phyloP scores from a whole-genome alignment of 2,329 filamentous ascomycete species.

The Mariannaea sp. region DNA sequence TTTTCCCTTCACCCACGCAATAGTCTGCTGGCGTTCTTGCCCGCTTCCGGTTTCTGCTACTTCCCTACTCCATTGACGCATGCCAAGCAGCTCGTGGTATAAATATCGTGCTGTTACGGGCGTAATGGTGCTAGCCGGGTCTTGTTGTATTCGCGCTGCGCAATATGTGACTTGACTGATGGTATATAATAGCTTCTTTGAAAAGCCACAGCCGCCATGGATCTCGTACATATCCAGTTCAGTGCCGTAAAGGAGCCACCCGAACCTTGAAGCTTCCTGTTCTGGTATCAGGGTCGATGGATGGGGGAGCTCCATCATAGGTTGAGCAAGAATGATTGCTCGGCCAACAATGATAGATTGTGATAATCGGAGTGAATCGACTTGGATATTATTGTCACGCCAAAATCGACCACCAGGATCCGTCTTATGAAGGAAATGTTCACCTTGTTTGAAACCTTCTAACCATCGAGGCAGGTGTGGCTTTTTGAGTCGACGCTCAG shows the following conservation, averaged over 20 bases:
- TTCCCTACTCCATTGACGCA: conserved; percentile 46
- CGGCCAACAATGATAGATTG: conserved; percentile 48
- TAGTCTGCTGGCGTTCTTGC: conserved; percentile 24
- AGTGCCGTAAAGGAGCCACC: conserved; percentile 47
- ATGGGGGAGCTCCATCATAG: conserved; percentile 43
- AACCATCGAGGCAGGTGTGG: conserved; percentile 45
- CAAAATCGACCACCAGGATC: conserved; percentile 46
- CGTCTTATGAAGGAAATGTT: conserved; percentile 42
- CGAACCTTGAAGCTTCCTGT: conserved; percentile 41
- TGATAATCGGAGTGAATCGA: conserved; percentile 42
- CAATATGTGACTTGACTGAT: conserved; percentile 47
- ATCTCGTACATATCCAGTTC: conserved; percentile 44
- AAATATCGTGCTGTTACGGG: conserved; percentile 40
- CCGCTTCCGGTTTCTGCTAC: conserved; percentile 30
- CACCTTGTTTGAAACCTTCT: conserved; percentile 43
- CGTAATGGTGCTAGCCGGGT: conserved; percentile 39
- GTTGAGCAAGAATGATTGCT: conserved; percentile 47
- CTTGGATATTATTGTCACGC: conserved; percentile 41
- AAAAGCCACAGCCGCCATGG: conserved; percentile 50
- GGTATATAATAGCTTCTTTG: conserved; percentile 45
- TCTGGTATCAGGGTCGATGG: conserved; percentile 37
- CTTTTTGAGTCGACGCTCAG: conserved; percentile 43
- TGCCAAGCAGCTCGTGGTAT: conserved; percentile 35
- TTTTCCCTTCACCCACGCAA: conserved; percentile 40
- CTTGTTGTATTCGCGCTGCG: conserved; percentile 42